A percentile compares a stretch with the other conserved stretches of the same genome.
These are phyloP conservation scores for Neonectria hederae DNA, from an alignment of 2,329 filamentous ascomycete genomes.

Conservation along the genomic window DNA sequence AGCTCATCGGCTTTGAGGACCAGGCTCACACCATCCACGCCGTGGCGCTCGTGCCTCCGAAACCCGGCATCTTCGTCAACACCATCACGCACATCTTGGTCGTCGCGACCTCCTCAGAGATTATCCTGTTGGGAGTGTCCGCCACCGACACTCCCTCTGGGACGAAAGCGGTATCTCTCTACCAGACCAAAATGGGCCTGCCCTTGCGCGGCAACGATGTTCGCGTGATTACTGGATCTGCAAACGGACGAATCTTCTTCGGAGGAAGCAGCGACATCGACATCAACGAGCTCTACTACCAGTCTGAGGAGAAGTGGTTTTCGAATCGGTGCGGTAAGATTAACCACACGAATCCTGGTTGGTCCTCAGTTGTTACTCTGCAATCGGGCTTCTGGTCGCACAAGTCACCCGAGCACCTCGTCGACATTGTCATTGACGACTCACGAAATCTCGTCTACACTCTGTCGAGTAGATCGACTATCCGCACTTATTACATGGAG, in stretches of 20 bases:
- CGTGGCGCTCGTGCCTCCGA: constrained; percentile 88
- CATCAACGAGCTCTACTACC: constrained; percentile 93
- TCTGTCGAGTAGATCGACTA: constrained; percentile 86
- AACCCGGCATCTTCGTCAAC: constrained; percentile 85
- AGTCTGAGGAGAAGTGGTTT: constrained; percentile 98
- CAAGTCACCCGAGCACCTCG: constrained; percentile 69
- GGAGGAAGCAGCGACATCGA: constrained; percentile 83
- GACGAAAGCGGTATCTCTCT: constrained; percentile 78
- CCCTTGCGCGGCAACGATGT: constrained; percentile 81
- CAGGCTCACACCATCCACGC: constrained; percentile 87
- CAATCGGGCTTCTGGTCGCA: constrained; percentile 61
- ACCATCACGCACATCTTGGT: constrained; percentile 89
- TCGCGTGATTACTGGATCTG: constrained; percentile 80
- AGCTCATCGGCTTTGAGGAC: constrained; percentile 92
- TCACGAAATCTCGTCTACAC: constrained; percentile 90
- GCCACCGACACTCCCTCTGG: constrained; percentile 74
- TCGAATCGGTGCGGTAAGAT: constrained; percentile 86
- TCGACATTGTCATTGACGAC: constrained; percentile 88
- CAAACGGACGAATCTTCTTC: constrained; percentile 93
- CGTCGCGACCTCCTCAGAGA: constrained; percentile 85
- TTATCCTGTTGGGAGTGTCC: constrained; percentile 86
- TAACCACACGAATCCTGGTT: constrained; percentile 83
- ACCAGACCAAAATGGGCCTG: constrained; percentile 87
- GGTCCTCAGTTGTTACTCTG: constrained; percentile 69
- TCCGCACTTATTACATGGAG: constrained; percentile 91